A percentile compares a stretch with the other conserved stretches of the same genome.
phyloP scores from a whole-genome alignment of 1,139 yeast species.

The Suhomyces bokatorum region DNA sequence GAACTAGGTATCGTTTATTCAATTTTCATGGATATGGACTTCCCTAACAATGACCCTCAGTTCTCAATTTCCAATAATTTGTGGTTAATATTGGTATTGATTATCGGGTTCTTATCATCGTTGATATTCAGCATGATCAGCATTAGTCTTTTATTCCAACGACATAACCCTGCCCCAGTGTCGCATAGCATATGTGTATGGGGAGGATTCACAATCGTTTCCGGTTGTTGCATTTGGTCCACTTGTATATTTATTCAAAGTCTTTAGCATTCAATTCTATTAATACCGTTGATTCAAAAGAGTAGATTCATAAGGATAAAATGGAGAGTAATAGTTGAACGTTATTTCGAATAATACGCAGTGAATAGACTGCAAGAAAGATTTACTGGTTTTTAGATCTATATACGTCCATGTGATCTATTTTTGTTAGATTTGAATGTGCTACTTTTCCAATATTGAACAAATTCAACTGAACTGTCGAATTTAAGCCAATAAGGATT shows the following conservation, averaged over 20 bases:
- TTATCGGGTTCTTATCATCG: constrained; percentile 36
- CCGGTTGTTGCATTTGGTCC: constrained; percentile 28
- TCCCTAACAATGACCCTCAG: constrained; percentile 16
- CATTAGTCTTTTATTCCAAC: constrained; percentile 31
- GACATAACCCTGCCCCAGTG: constrained; percentile 30
- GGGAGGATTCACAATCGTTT: constrained; percentile 33
- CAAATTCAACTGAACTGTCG: too few relatives aligned
- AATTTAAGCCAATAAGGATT: too few relatives aligned
- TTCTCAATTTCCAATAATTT: constrained; percentile 34
- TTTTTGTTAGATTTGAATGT: too few relatives aligned
- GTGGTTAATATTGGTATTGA: constrained; percentile 34
- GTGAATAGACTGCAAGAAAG: too few relatives aligned
- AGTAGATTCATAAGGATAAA: too few relatives aligned
- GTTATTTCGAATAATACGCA: too few relatives aligned
- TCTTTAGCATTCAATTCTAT: constrained; percentile 7
- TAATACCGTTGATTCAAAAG: not conserved
- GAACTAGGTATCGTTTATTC: constrained; percentile 46
- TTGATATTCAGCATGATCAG: constrained; percentile 36
- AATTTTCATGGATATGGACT: constrained; percentile 26
- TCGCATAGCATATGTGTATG: constrained; percentile 31
- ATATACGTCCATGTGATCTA: too few relatives aligned
- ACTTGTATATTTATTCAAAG: constrained; percentile 13
- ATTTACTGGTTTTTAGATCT: too few relatives aligned
- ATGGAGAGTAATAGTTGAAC: too few relatives aligned
- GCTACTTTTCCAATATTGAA: too few relatives aligned